Evolutionary conservation across 306 rosid species (phyloP).

Genomic region (Quercus bicolor): DNA sequence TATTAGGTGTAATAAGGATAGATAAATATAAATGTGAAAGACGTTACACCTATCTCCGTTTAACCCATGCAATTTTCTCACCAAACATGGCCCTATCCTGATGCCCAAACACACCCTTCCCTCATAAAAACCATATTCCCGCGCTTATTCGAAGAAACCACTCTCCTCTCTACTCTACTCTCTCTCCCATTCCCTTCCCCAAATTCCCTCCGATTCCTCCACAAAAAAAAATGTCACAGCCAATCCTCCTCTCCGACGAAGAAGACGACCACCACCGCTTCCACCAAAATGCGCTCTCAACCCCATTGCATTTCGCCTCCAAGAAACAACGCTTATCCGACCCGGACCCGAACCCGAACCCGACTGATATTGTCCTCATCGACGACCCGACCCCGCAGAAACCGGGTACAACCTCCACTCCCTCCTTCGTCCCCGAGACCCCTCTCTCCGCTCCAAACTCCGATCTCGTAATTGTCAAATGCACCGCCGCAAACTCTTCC

Average conservation of each 20-base stretch:
- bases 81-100: background rate
- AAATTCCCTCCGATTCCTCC: background rate
- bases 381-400: slow-evolving; percentile 79
- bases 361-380: slow-evolving; percentile 54
- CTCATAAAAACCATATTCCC: background rate
- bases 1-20: no score
- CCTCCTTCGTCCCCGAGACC: slow-evolving; percentile 66
- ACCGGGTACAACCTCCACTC: slow-evolving; percentile 20
- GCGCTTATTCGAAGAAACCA: background rate
- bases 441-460: slow-evolving; percentile 50
- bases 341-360: slow-evolving; percentile 19
- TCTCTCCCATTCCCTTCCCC: background rate
- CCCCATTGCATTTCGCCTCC: slow-evolving; percentile 36
- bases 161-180: background rate
- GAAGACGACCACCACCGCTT: slow-evolving; percentile 33
- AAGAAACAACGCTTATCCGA: slow-evolving; percentile 68
- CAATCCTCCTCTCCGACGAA: slow-evolving; percentile 81
- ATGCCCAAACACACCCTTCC: background rate
- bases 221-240: slow-evolving; percentile 27
- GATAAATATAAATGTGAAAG: no score
- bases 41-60: no score
- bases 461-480: slow-evolving; percentile 56
- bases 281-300: slow-evolving; percentile 19
- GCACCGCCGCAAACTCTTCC: slow-evolving; percentile 39
- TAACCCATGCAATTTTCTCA: no score